Evolutionary conservation across 129 eudicot species (phyloP).

Genomic region (Pseudognaphalium luteoalbum): DNA sequence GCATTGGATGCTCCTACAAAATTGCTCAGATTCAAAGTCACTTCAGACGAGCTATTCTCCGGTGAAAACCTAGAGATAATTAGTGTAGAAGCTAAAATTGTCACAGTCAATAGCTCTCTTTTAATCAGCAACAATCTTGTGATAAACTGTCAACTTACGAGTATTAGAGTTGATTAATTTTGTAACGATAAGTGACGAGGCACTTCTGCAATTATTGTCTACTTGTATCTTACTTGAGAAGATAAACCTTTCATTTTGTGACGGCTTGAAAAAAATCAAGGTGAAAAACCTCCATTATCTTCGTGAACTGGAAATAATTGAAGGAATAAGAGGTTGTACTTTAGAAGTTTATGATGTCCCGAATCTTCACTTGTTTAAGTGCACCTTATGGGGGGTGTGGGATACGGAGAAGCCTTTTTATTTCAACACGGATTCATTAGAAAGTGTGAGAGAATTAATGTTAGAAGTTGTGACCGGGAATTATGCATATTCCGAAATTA

Average conservation of each 20-base stretch:
- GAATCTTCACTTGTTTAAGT: background rate
- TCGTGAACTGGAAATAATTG: background rate
- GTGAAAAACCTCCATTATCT: background rate
- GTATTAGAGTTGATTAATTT: background rate
- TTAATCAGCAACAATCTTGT: background rate
- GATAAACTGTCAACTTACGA: background rate
- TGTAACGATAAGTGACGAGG: background rate
- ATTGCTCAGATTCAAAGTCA: conserved; percentile 67
- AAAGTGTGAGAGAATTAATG: background rate
- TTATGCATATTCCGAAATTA: background rate
- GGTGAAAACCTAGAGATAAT: background rate
- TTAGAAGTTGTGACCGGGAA: background rate
- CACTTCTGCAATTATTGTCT: background rate
- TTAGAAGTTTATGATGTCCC: background rate
- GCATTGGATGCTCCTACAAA: conserved; percentile 54
- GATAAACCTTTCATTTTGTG: background rate
- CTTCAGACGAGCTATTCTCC: conserved; percentile 25
- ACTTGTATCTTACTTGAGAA: conserved; percentile 1
- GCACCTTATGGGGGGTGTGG: background rate
- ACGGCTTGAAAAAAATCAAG: background rate
- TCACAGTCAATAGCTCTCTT: background rate
- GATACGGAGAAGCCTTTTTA: background rate
- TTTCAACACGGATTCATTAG: background rate
- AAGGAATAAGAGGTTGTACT: background rate
- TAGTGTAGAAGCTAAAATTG: background rate